These are phyloP conservation scores for Pyropia haitanensis DNA, from an alignment of 23 red algal species.

Conservation along the genomic window DNA sequence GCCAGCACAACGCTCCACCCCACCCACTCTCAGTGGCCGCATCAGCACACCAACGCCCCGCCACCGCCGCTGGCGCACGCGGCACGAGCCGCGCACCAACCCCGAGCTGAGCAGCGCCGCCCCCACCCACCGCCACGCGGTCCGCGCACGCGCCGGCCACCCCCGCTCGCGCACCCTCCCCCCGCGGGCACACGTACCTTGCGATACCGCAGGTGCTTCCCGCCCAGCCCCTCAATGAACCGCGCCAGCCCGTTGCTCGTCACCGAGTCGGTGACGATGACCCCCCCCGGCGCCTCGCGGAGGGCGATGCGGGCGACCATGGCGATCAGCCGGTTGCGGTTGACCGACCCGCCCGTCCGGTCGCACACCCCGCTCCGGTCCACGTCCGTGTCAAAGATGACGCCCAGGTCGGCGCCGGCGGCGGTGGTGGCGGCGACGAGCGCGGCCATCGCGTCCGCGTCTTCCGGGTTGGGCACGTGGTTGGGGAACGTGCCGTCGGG, in stretches of 20 bases:
- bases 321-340: conserved; percentile 80
- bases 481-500: conserved; percentile 93
- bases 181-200: conserved; percentile 8
- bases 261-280: conserved; percentile 82
- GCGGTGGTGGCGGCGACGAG: conserved; percentile 26
- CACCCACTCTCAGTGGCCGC: too few species aligned
- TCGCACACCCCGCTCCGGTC: conserved; percentile 72
- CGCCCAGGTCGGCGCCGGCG: conserved; percentile 56
- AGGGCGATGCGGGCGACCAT: conserved; percentile 70
- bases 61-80: too few species aligned
- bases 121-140: too few species aligned
- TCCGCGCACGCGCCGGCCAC: background rate
- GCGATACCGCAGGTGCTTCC: conserved; percentile 73
- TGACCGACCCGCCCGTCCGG: conserved; percentile 39
- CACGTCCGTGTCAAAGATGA: conserved; percentile 88
- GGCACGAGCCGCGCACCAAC: too few species aligned
- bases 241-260: conserved; percentile 60
- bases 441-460: conserved; percentile 52
- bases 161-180: too few species aligned
- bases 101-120: too few species aligned
- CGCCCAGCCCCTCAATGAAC: conserved; percentile 70
- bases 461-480: conserved; percentile 87
- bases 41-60: too few species aligned
- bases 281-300: conserved; percentile 45
- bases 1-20: too few species aligned